Percentiles rank a stretch among this genome's conserved stretches.
Conservation (phyloP, 306 rosid genomes). For the Gastrolobium villosum region DNA sequence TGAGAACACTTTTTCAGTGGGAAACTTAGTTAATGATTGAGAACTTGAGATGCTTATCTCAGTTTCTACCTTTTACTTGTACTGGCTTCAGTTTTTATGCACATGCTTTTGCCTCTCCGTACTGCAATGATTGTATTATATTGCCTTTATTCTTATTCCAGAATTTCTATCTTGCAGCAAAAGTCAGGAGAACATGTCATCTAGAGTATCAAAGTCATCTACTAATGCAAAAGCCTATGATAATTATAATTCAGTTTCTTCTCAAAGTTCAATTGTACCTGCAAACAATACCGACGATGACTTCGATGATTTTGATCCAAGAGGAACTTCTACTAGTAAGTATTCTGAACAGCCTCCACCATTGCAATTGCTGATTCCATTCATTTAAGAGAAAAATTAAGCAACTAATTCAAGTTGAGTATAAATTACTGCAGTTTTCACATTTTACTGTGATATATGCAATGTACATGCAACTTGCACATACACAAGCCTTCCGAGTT, state of each 20-base stretch:
- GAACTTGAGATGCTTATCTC: slow-evolving; percentile 43
- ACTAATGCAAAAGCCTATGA: slow-evolving; percentile 59
- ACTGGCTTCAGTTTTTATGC: slow-evolving; percentile 25
- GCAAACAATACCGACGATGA: slow-evolving; percentile 68
- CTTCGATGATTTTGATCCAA: slow-evolving; percentile 94
- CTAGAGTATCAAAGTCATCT: slow-evolving; percentile 64
- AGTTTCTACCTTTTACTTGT: slow-evolving; percentile 29
- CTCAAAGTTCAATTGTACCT: slow-evolving; percentile 61
- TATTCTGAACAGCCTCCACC: slow-evolving; percentile 44
- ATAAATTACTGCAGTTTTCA: slow-evolving; percentile 18
- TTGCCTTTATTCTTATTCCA: slow-evolving; percentile 45
- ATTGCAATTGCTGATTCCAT: slow-evolving; percentile 33
- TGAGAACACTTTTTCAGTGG: slow-evolving; percentile 19
- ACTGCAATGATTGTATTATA: slow-evolving; percentile 22
- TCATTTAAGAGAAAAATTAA: slow-evolving; percentile 34
- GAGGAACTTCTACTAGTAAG: slow-evolving; percentile 92
- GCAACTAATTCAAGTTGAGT: slow-evolving; percentile 24
- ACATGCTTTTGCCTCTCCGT: slow-evolving; percentile 34
- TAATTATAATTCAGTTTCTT: slow-evolving; percentile 57
- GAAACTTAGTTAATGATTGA: slow-evolving; percentile 24
- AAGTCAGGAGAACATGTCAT: slow-evolving; percentile 57
- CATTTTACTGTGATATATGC: slow-evolving; percentile 33
- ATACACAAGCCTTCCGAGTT: slow-evolving; percentile 26
- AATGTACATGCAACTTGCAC: slow-evolving; percentile 41
- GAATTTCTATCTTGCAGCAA: slow-evolving; percentile 66